These are phyloP conservation scores for Candida glucosophila DNA, from an alignment of 1,139 yeast species.

Conservation along the genomic window DNA sequence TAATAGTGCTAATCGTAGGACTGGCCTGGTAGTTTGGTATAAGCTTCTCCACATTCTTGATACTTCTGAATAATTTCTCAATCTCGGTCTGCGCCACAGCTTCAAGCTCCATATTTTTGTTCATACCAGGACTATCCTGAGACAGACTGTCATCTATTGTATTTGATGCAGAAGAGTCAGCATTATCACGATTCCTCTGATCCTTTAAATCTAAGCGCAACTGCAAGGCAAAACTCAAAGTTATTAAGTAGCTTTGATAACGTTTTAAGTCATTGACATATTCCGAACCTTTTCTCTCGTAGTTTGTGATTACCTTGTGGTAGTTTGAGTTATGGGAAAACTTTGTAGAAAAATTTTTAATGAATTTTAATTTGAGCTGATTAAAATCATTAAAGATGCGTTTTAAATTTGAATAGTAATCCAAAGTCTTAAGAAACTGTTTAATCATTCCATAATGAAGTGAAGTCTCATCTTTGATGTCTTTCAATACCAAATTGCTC, in stretches of 20 bases:
- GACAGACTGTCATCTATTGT: no score
- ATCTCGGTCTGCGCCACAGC: conserved; percentile 29
- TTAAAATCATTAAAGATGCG: conserved; percentile 28
- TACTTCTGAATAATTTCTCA: conserved; percentile 24
- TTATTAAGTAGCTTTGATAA: conserved; percentile 38
- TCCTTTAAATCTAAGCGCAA: conserved; percentile 29
- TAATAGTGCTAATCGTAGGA: conserved; percentile 1
- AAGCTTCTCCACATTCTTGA: conserved; percentile 28
- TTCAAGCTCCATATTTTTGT: conserved; percentile 1
- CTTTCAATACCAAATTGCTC: conserved; percentile 23
- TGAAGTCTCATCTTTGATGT: conserved; percentile 6
- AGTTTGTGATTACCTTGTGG: conserved; percentile 26
- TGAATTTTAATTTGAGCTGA: conserved; percentile 22
- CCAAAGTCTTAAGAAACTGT: conserved; percentile 36
- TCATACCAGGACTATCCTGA: no score
- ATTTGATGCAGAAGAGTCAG: no score
- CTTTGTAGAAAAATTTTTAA: conserved; percentile 16
- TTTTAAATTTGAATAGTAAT: conserved; percentile 35
- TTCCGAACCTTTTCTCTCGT: conserved; percentile 30
- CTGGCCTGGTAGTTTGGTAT: conserved; percentile 27
- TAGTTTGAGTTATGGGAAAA: conserved; percentile 26
- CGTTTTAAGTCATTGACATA: conserved; percentile 37
- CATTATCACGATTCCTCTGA: no score
- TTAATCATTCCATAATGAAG: conserved; percentile 38
- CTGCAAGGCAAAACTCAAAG: conserved; percentile 41